Conservation (phyloP, 805 yeast species). For the Candida arabinofermentans region DNA sequence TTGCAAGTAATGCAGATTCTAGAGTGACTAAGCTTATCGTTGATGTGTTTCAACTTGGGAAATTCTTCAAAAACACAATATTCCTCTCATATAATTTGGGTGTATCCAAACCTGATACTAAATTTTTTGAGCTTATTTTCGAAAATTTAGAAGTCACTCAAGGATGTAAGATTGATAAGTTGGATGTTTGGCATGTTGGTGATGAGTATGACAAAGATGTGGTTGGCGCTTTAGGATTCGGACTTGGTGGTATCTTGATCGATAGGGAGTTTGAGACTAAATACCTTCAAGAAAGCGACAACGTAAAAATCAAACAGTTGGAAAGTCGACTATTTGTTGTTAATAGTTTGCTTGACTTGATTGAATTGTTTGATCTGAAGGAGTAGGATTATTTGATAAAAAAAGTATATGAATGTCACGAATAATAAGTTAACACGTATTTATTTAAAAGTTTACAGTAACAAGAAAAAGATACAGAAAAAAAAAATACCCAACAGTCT, state of each 20-base stretch:
- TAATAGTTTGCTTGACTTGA: conserved; percentile 9
- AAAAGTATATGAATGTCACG: no score
- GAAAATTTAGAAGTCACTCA: conserved; percentile 12
- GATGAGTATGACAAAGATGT: conserved; percentile 57
- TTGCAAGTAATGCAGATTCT: conserved; percentile 62
- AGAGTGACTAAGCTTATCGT: conserved; percentile 43
- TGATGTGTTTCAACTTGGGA: conserved; percentile 39
- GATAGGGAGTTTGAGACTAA: conserved; percentile 19
- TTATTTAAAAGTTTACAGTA: no score
- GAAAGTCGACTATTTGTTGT: conserved; percentile 18
- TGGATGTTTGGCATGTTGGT: conserved; percentile 58
- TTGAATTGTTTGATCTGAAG: conserved; percentile 8
- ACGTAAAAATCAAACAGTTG: conserved; percentile 6
- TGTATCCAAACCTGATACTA: conserved; percentile 45
- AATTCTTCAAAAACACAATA: conserved; percentile 36
- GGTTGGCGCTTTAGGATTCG: conserved; percentile 47
- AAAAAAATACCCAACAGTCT: no score
- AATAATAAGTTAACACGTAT: no score
- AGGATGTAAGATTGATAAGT: background rate
- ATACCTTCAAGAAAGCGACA: conserved; percentile 7
- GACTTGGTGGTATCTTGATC: conserved; percentile 54
- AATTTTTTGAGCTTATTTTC: conserved; percentile 41
- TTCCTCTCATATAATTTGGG: conserved; percentile 58
- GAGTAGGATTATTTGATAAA: background rate
- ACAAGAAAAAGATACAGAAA: no score